Evolutionary conservation across 2,329 filamentous ascomycete species (phyloP), one percentile per base, ranked within the genome.

Genomic region (Tricladium varicosporioides): DNA sequence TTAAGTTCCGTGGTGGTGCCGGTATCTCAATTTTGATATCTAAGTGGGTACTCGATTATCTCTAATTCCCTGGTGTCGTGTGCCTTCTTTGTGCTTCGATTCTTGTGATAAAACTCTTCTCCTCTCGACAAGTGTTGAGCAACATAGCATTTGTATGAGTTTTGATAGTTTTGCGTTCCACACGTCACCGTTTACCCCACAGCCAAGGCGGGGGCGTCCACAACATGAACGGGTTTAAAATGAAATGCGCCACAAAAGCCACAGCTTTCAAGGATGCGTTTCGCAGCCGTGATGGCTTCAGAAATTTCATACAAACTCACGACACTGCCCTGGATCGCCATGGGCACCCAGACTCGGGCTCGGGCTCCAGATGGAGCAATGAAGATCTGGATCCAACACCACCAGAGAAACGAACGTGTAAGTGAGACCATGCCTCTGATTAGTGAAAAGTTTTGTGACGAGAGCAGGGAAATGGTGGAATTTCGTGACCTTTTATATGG

Each of bases 271-370:
- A 58, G 89, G 68, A 99, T 88, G 53, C 94, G 89, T 65, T 89
- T 89, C 58, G 90, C 88, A 65, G 85, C 80, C 15, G 85, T 89
- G 42, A 97, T 87, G 14, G 94, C n/a, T 40, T 56, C 15, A 33
- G 46, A 19, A 22, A 51, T 22, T 56, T 51, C 19, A 18, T 56
- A 3, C 53, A 51, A 27, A 56, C 53, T 19, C 48, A 27, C 19
- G 53, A 51, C 36, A 46, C 36, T 32, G 47, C 60, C 5, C 62
- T 68, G 5, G 63, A 67, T 49, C 50, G 61, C 48, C 65, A 67
- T 63, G 59, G 63, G 4, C 57, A 67, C 49, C 48, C 58, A 31
- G 51, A 46, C 27, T 48, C 54, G 1, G 56, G 44, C 5, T 48
- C 60, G 18, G 56, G 44, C 5, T 48, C 60, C 15, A 57, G 52